Evolutionary conservation across 2,329 filamentous ascomycete species (phyloP), one percentile per base, ranked within the genome.

Genomic region (Penicillium sp.): DNA sequence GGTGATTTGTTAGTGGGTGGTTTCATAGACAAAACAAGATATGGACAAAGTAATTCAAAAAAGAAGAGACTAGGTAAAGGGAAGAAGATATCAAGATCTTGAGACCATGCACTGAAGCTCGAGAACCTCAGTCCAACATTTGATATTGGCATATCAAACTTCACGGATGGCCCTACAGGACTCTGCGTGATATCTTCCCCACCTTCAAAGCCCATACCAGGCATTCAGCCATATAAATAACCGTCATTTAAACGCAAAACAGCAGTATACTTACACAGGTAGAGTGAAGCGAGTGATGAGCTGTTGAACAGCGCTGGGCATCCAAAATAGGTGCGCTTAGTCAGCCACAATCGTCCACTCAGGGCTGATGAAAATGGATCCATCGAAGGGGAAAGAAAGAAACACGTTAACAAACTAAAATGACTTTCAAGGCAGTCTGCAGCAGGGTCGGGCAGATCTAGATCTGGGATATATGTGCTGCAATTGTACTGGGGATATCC

Each of bases 81-180:
- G 1, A 38, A n/a, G 12, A n/a, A n/a, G 12, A n/a, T 24, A 22
- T 17, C n/a, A 6, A 26, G 35, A 9, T 0, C 35, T n/a, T 4
- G 42, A 24, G 22, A 12, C 19, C 10, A 40, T 26, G 28, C 50
- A 53, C 24, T 26, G 33, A 26, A 28, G 22, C 33, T 54, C 24
- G 51, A 30, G 45, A 10, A 22, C 35, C 26, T 15, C 33, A 26
- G 35, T 54, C 51, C 22, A 10, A 5, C 15, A 54, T 35, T 58
- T 59, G 49, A 55, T 58, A 60, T 62, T 49, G 22, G 44, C 40
- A 49, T 63, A 60, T 63, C 57, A 58, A 54, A 51, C 44, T 58
- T 44, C 37, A 33, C 30, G 8, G 4, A 40, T 28, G 33, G 33
- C 22, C 35, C 12, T 13, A 37, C 30, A 8, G 15, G 30, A 24